A percentile compares a stretch with the other conserved stretches of the same genome.
phyloP scores from a whole-genome alignment of 2,329 filamentous ascomycete species.

The Dryadomyces quercus-mongolicae region DNA sequence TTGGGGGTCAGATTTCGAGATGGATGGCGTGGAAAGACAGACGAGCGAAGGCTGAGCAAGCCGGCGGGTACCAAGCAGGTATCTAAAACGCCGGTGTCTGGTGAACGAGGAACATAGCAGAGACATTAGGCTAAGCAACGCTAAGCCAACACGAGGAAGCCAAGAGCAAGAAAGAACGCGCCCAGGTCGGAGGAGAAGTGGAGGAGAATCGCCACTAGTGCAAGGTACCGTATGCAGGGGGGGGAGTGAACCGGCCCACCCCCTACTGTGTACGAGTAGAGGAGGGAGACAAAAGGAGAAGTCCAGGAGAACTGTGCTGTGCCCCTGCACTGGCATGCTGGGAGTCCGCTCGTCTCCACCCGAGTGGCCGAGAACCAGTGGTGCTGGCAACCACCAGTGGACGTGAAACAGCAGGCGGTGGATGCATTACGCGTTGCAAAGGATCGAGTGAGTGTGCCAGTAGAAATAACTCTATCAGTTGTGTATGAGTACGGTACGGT shows the following conservation, averaged over 20 bases:
- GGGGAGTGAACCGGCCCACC: too few relatives aligned
- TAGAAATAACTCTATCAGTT: too few relatives aligned
- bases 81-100: too few relatives aligned
- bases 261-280: constrained; percentile 12
- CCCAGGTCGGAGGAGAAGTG: neutral
- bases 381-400: too few relatives aligned
- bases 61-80: neutral
- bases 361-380: too few relatives aligned
- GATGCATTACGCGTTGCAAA: too few relatives aligned
- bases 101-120: neutral
- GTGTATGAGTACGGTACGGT: too few relatives aligned
- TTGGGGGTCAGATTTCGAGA: neutral
- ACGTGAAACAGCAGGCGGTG: too few relatives aligned
- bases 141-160: neutral
- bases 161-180: neutral
- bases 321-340: neutral
- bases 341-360: neutral
- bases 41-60: neutral
- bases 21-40: neutral
- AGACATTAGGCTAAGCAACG: neutral
- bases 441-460: too few relatives aligned
- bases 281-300: neutral
- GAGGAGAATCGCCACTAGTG: constrained; percentile 12
- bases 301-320: neutral
- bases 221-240: constrained; percentile 10